phyloP scores from a whole-genome alignment of 1,284 basidiomycete species.

The Earliella scabrosa region DNA sequence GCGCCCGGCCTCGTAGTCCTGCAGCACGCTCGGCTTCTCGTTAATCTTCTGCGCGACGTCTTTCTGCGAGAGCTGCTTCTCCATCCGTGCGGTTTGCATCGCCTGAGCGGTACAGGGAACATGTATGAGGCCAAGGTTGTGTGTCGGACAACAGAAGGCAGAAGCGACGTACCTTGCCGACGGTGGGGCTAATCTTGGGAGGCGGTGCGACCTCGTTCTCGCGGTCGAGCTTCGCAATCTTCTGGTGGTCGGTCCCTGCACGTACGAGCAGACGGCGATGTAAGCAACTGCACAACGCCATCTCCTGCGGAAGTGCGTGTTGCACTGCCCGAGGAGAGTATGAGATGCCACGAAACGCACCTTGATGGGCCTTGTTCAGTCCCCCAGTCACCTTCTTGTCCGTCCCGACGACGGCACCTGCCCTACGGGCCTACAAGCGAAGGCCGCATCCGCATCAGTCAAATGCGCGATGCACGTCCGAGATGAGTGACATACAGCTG shows the following conservation, averaged over 20 bases:
- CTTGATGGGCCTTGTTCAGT: slow-evolving; percentile 73
- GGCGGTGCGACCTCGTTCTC: slow-evolving; percentile 98
- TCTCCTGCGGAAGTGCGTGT: neutral
- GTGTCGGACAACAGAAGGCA: too few relatives aligned
- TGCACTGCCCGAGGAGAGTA: neutral
- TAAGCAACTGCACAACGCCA: neutral
- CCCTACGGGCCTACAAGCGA: slow-evolving; percentile 61
- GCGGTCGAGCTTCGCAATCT: slow-evolving; percentile 91
- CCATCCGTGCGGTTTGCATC: slow-evolving; percentile 84
- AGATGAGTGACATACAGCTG: slow-evolving; percentile 57
- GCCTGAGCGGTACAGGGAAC: too few relatives aligned
- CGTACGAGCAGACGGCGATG: neutral
- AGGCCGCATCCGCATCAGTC: slow-evolving; percentile 4
- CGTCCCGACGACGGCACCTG: slow-evolving; percentile 74
- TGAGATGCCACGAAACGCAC: slow-evolving; percentile 40
- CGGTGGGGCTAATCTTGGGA: slow-evolving; percentile 77
- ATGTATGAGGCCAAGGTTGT: too few relatives aligned
- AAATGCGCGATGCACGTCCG: neutral
- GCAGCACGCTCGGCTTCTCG: slow-evolving; percentile 86
- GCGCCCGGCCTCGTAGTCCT: slow-evolving; percentile 90
- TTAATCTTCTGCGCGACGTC: slow-evolving; percentile 94
- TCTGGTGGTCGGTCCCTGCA: slow-evolving; percentile 89
- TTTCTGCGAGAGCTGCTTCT: slow-evolving; percentile 85
- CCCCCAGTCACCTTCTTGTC: slow-evolving; percentile 76
- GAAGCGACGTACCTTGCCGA: slow-evolving; percentile 89